Base-by-base conservation (phyloP, 768 basidiomycete genomes). In the Rhodotorula babjevae region DNA sequence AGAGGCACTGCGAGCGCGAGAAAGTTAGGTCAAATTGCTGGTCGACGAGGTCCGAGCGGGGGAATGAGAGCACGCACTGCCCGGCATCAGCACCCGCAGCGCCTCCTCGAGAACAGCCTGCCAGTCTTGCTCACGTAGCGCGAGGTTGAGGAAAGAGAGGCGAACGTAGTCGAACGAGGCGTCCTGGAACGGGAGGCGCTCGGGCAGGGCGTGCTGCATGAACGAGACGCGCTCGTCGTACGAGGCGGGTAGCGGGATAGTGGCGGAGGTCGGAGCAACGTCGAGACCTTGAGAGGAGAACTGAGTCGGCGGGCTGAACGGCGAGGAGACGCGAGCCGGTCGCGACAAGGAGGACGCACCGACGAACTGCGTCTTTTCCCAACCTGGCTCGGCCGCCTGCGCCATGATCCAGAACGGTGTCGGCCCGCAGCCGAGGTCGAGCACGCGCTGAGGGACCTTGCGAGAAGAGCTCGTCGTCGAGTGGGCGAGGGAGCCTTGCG, bases 81-180 rank as follows among this genome's bases (percentile, higher is more conserved):
- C 71, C 4, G 56, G 36, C 23, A 42, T 27, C 36, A 72, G 61
- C 15, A 72, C 65, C 8, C 65, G 50, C 19, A 63, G 46, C 7
- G 47, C 55, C 31, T 67, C 71, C 14, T 72, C 71, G 42, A 63
- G 33, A 1, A 67, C 25, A 0, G 14, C 31, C 5, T 46, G 19
- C 71, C 71, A 72, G 14, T 63, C 49, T 14, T 42, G 50, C 56
- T 72, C 71, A 2, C 58, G 31, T 9, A 72, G 18, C 10, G 70
- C 55, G 3, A 71, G 27, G 29, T 67, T 67, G 44, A 59, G 2
- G 19, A 49, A 61, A 0, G 42, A 29, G 0, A 71, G 2, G 2
- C 70, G 55, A 7, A 72, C 71, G 44, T 31, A 67, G 61, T 72
- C 71, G 57, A 72, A 72, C 55, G 25, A 29, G 27, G 42, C 61